Conservation (phyloP, 129 eudicot genomes). For the Tagetes erecta region DNA sequence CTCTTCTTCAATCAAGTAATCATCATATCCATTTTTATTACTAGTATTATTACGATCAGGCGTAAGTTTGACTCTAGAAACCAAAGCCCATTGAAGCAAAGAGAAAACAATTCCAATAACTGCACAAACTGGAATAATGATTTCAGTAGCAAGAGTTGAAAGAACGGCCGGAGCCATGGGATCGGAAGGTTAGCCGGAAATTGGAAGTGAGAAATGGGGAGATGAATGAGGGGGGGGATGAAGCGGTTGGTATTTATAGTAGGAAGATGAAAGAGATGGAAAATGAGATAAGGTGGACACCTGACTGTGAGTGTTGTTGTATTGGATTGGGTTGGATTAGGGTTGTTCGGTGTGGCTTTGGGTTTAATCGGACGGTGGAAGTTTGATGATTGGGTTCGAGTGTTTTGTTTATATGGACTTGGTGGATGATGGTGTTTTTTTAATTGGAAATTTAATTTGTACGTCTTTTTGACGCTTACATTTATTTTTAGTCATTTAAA, state of each 20-base stretch:
- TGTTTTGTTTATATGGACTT: no score
- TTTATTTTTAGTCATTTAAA: no score
- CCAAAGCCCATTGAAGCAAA: constrained; percentile 71
- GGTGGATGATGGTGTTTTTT: no score
- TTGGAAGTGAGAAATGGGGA: background rate
- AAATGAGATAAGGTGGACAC: constrained; percentile 37
- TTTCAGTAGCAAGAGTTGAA: constrained; percentile 67
- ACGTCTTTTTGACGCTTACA: no score
- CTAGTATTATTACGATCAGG: constrained; percentile 33
- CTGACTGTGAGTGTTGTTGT: background rate
- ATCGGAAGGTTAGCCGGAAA: constrained; percentile 34
- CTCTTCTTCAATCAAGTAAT: constrained; percentile 80
- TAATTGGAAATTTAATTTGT: no score
- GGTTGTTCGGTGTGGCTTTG: constrained; percentile 35
- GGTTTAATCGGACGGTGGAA: constrained; percentile 22
- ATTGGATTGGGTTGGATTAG: constrained; percentile 13
- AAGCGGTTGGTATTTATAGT: constrained; percentile 30
- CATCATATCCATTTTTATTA: constrained; percentile 61
- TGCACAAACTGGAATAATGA: constrained; percentile 75
- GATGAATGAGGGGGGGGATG: background rate
- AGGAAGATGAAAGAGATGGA: constrained; percentile 17
- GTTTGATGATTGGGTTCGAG: background rate
- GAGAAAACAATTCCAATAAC: constrained; percentile 75
- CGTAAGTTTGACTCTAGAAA: constrained; percentile 59
- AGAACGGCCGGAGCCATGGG: constrained; percentile 50